Base-by-base conservation (phyloP, 768 basidiomycete species). In the Pleurotus tuber-regium region DNA sequence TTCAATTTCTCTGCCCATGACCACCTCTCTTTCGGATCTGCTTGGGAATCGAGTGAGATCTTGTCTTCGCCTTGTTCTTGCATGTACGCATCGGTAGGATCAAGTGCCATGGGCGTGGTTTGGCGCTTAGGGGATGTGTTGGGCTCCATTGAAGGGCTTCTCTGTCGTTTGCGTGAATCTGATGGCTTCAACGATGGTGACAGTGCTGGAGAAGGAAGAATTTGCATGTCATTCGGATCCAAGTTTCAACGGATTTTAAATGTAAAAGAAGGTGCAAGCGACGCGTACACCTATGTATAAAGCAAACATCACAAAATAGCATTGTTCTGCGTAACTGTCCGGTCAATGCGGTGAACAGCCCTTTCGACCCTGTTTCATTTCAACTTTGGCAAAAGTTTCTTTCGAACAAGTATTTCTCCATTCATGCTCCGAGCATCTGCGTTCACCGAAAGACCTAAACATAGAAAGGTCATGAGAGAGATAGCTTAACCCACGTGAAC, bases 121-220 rank as follows among this genome's bases (percentile, higher is more conserved):
- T 63, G 79, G 56, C 92, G 86, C 73, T 94, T 95, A 54, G 83
- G 73, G 24, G 89, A 92, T 21, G 87, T 83, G 23, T 79, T 80
- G 53, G 83, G 80, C 63, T 86, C 76, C 83, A 86, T 86, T 30
- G 88, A 89, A 59, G 72, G 76, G 56, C 84, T 87, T 61, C 88
- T 83, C 63, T 86, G 84, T 66, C 87, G 76, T 72, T 89, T 89
- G 61, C 87, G 75, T 59, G 71, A 30, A 24, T 41, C 29, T 26
- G 19, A 74, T 52, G 66, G 59, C 19, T 70, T 72, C 51, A 70
- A 61, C 46, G 71, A 73, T 35, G 79, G 77, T 42, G 78, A 76
- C 54, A 64, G 70, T 53, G 68, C 67, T 57, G 76, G 70, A 25
- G 77, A 75, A 41, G 78, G 74, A 51, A 76, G 65, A 54, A 68